These are phyloP conservation scores for Annona cherimola DNA, from an alignment of 164 flowering plant species.

Conservation along the genomic window DNA sequence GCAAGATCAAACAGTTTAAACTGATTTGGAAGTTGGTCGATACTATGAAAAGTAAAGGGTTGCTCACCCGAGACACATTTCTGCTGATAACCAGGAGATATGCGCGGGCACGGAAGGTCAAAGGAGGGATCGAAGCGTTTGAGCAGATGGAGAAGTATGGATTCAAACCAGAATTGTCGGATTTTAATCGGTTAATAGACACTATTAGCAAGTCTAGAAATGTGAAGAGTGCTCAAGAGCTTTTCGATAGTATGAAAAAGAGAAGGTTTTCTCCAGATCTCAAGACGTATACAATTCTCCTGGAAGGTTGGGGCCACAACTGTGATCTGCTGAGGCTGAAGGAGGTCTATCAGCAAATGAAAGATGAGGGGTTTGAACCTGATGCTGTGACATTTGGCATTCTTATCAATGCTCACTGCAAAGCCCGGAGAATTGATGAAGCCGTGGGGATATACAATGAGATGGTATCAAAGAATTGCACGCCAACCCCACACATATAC, in stretches of 20 bases:
- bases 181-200: slow-evolving; percentile 65
- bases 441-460: slow-evolving; percentile 19
- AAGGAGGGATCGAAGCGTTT: slow-evolving; percentile 59
- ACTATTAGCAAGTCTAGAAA: slow-evolving; percentile 54
- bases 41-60: slow-evolving; percentile 46
- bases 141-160: slow-evolving; percentile 66
- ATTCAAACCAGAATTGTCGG: slow-evolving; percentile 44
- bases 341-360: slow-evolving; percentile 64
- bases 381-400: slow-evolving; percentile 30
- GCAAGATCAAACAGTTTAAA: slow-evolving; percentile 78
- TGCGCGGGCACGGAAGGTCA: slow-evolving; percentile 60
- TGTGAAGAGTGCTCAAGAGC: slow-evolving; percentile 55
- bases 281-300: slow-evolving; percentile 37
- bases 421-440: slow-evolving; percentile 12
- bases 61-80: slow-evolving; percentile 59
- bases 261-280: slow-evolving; percentile 21
- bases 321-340: slow-evolving; percentile 37
- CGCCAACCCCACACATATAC: slow-evolving; percentile 23
- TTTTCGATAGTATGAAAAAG: slow-evolving; percentile 58
- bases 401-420: slow-evolving; percentile 20
- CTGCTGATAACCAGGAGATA: slow-evolving; percentile 54
- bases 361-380: slow-evolving; percentile 22
- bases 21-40: slow-evolving; percentile 53
- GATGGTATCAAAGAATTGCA: slow-evolving; percentile 19
- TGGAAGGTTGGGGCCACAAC: slow-evolving; percentile 79